Evolutionary conservation across 768 basidiomycete species (phyloP).

Genomic region (Mycena polygramma): DNA sequence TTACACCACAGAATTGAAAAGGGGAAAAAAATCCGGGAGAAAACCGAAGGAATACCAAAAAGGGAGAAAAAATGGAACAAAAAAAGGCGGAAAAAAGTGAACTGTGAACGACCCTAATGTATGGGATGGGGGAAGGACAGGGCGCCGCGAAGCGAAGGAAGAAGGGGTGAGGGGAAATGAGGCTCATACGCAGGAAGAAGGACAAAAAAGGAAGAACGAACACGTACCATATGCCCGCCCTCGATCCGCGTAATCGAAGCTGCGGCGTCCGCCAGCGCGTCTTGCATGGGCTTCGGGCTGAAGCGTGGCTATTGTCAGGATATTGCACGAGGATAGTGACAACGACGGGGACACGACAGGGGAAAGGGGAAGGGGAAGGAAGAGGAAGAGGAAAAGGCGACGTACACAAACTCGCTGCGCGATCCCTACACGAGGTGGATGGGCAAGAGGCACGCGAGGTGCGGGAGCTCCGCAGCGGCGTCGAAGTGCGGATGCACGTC

Average conservation of each 20-base stretch:
- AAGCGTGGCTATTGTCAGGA: conserved; percentile 5
- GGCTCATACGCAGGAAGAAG: too few relatives aligned
- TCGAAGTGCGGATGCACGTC: conserved; percentile 61
- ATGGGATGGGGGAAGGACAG: too few relatives aligned
- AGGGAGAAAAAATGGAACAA: too few relatives aligned
- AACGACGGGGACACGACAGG: background rate
- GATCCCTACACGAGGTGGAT: conserved; percentile 65
- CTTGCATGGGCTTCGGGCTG: conserved; percentile 60
- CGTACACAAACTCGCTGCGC: conserved; percentile 60
- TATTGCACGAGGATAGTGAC: background rate
- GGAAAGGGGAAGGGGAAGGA: background rate
- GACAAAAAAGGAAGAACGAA: too few relatives aligned
- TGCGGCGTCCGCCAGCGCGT: conserved; percentile 53
- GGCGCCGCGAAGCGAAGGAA: too few relatives aligned
- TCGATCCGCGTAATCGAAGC: conserved; percentile 59
- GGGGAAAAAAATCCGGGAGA: too few relatives aligned
- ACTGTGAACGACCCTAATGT: too few relatives aligned
- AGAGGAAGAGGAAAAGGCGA: conserved; percentile 25
- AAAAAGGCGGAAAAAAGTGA: too few relatives aligned
- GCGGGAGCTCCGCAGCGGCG: conserved; percentile 48
- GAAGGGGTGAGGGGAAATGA: too few relatives aligned
- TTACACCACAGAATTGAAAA: too few relatives aligned
- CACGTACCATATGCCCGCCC: conserved; percentile 61
- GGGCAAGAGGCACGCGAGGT: conserved; percentile 52
- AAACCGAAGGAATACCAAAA: too few relatives aligned